phyloP scores from a whole-genome alignment of 345 rosid species.

The Gossypium ekmanianum region DNA sequence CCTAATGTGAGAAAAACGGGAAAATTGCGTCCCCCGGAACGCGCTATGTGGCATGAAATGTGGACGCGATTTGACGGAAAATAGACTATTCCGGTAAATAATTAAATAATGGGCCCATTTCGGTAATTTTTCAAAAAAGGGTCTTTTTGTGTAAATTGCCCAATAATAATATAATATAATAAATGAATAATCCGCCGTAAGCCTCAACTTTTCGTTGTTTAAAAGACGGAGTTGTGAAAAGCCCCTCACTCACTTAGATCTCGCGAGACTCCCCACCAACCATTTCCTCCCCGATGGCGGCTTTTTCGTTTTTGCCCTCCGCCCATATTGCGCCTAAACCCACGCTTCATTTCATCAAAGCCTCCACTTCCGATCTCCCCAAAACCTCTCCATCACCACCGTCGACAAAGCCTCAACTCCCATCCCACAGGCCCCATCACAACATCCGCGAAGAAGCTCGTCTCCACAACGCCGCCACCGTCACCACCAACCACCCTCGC shows the following conservation, averaged over 20 bases:
- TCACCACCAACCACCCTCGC: slow-evolving; percentile 24
- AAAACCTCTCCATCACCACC: slow-evolving; percentile 12
- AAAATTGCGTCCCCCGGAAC: too few species aligned
- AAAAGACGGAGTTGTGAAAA: neutral
- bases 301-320: slow-evolving; percentile 20
- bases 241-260: neutral
- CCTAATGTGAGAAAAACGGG: too few species aligned
- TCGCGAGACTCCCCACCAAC: neutral
- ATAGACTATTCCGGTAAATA: too few species aligned
- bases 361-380: slow-evolving; percentile 10
- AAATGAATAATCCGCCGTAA: too few species aligned
- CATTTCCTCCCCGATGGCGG: slow-evolving; percentile 26
- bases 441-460: slow-evolving; percentile 59
- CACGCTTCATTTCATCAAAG: slow-evolving; percentile 10
- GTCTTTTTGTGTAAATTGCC: too few species aligned
- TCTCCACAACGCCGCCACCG: slow-evolving; percentile 25
- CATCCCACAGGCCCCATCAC: slow-evolving; percentile 12
- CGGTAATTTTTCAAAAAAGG: too few species aligned
- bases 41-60: too few species aligned
- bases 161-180: too few species aligned
- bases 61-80: too few species aligned
- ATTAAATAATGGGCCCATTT: too few species aligned
- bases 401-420: slow-evolving; percentile 2
- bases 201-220: neutral
- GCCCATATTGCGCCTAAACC: slow-evolving; percentile 12